Conservation (phyloP, 2,329 filamentous ascomycete genomes). For the Allantophomopsis lycopodina region DNA sequence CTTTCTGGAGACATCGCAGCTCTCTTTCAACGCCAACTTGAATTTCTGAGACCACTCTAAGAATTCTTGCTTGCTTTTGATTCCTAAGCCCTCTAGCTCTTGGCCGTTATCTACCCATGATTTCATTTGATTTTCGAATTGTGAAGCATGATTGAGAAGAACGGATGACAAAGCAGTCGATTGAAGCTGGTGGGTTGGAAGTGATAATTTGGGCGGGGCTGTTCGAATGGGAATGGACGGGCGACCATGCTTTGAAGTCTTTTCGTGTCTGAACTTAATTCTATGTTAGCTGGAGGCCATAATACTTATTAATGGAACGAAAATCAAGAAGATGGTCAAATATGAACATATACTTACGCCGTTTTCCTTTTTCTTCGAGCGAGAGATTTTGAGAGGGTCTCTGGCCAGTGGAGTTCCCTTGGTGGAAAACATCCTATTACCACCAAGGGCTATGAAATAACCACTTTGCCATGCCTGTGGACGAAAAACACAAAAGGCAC, state of each 20-base stretch:
- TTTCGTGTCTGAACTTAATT: background rate
- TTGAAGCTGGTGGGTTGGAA: background rate
- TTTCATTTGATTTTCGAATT: background rate
- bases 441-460: constrained; percentile 7
- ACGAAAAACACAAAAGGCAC: constrained; percentile 25
- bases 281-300: background rate
- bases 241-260: background rate
- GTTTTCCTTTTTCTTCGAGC: background rate
- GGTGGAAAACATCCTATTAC: constrained; percentile 1
- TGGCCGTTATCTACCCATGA: background rate
- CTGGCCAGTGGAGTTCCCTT: background rate
- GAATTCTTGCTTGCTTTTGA: constrained; percentile 1
- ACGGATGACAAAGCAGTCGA: background rate
- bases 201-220: background rate
- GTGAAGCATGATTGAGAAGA: background rate
- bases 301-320: no score
- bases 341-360: background rate
- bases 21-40: constrained; percentile 4
- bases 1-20: constrained; percentile 6
- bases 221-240: background rate
- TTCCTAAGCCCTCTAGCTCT: constrained; percentile 1
- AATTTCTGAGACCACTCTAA: constrained; percentile 7
- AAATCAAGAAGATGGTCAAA: background rate
- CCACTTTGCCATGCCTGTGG: constrained; percentile 13
- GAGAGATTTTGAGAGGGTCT: background rate